Percentiles rank a stretch among this genome's conserved stretches.
Conservation (phyloP, 1,139 yeast species). For the Yamadazyma dendronema region DNA sequence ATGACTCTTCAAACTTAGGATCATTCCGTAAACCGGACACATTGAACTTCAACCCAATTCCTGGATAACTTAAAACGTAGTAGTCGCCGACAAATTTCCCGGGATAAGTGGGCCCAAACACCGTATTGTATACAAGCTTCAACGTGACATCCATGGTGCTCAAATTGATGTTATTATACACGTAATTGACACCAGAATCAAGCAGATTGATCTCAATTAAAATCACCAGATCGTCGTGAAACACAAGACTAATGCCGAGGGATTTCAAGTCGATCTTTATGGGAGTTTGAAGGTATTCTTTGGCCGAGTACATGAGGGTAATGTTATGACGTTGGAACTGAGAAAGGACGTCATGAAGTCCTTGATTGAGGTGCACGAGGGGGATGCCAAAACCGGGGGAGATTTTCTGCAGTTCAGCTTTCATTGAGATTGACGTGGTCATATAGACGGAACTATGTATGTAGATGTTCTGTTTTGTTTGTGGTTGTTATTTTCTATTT, state of each 20-base stretch:
- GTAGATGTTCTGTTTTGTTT: too few relatives aligned
- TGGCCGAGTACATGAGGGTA: conserved; percentile 22
- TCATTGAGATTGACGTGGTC: not conserved
- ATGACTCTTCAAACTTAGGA: conserved; percentile 16
- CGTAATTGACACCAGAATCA: conserved; percentile 17
- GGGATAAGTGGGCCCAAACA: conserved; percentile 65
- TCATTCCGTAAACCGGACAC: not conserved
- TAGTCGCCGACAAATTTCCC: conserved; percentile 32
- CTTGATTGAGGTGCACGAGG: conserved; percentile 25
- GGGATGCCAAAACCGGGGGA: conserved; percentile 36
- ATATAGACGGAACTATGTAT: not conserved
- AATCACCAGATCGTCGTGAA: conserved; percentile 36
- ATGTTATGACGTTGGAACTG: conserved; percentile 27
- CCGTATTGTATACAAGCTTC: conserved; percentile 50
- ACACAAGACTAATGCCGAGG: conserved; percentile 38
- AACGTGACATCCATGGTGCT: conserved; percentile 18
- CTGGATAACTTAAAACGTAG: conserved; percentile 53
- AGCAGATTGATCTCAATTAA: conserved; percentile 46
- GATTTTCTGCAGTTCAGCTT: not conserved
- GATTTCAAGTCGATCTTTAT: conserved; percentile 29
- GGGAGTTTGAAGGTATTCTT: conserved; percentile 30
- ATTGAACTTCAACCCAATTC: conserved; percentile 47
- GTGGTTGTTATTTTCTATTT: too few relatives aligned
- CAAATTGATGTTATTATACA: conserved; percentile 30
- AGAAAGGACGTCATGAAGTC: conserved; percentile 26